Conservation (phyloP, 441 rosid species). For the Eruca vesicaria region DNA sequence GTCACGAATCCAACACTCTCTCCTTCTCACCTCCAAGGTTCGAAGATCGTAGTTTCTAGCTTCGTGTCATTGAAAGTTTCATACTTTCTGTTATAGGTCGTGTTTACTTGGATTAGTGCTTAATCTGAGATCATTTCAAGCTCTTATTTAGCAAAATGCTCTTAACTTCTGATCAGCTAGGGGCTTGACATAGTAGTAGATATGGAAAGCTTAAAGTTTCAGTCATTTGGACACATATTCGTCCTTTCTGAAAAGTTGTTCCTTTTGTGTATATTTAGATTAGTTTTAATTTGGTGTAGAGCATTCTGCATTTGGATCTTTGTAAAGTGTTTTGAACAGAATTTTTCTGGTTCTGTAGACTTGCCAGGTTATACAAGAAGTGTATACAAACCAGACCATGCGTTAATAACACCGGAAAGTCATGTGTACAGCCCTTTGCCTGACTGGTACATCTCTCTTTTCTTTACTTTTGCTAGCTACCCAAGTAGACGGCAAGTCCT, state of each 20-base stretch:
- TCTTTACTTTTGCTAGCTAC: conserved; percentile 19
- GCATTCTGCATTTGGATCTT: neutral
- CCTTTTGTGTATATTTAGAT: neutral
- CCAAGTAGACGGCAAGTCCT: conserved; percentile 4
- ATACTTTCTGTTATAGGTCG: neutral
- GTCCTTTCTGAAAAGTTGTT: neutral
- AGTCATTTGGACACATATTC: neutral
- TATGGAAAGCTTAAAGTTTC: conserved; percentile 15
- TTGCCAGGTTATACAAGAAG: conserved; percentile 92
- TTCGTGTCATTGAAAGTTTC: neutral
- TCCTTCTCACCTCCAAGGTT: conserved; percentile 83
- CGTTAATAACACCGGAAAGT: conserved; percentile 84
- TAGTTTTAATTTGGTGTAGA: neutral
- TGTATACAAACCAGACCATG: conserved; percentile 72
- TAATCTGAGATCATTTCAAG: neutral
- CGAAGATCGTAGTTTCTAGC: neutral
- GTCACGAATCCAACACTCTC: conserved; percentile 81
- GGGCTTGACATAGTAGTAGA: neutral
- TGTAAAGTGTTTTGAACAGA: neutral
- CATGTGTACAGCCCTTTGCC: conserved; percentile 89
- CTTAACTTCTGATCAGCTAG: neutral
- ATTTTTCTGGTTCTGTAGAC: conserved; percentile 38
- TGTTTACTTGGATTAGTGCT: neutral
- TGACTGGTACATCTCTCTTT: conserved; percentile 51
- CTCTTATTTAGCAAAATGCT: neutral